Conservation (phyloP, 164 flowering plant genomes). For the Liquidambar formosana region DNA sequence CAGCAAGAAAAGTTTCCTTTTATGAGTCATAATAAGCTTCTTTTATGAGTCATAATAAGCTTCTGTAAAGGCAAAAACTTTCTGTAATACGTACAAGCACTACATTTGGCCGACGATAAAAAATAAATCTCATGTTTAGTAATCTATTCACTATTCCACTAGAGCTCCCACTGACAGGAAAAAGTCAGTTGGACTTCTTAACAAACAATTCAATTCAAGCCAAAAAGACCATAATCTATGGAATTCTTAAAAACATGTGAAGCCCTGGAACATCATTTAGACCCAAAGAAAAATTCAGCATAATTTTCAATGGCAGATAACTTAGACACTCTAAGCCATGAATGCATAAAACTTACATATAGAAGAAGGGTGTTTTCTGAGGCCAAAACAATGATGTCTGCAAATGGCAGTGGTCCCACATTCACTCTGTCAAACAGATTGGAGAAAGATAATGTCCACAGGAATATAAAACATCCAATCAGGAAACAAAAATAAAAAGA, state of each 20-base stretch:
- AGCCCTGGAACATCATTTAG: neutral
- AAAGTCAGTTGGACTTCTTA: too few species aligned
- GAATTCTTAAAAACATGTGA: neutral
- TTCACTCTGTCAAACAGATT: conserved; percentile 51
- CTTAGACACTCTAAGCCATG: neutral
- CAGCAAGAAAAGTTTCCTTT: too few species aligned
- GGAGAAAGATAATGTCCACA: conserved; percentile 8
- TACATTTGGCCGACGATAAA: too few species aligned
- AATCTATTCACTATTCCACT: too few species aligned
- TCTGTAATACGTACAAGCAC: too few species aligned
- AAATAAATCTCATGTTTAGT: too few species aligned
- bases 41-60: too few species aligned
- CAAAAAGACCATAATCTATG: neutral
- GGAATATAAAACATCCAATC: neutral
- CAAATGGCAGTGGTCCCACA: conserved; percentile 60
- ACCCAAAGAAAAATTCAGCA: neutral
- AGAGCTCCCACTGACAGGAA: too few species aligned
- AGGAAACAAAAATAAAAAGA: neutral
- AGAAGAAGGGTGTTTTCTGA: conserved; percentile 74
- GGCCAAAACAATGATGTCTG: conserved; percentile 74
- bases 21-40: too few species aligned
- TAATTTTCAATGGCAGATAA: neutral
- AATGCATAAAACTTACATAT: conserved; percentile 63
- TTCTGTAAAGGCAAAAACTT: too few species aligned
- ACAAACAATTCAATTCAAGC: neutral